Evolutionary conservation across 169 alveolate genomes (phyloP).

Genomic region (Cryptosporidium muris): DNA sequence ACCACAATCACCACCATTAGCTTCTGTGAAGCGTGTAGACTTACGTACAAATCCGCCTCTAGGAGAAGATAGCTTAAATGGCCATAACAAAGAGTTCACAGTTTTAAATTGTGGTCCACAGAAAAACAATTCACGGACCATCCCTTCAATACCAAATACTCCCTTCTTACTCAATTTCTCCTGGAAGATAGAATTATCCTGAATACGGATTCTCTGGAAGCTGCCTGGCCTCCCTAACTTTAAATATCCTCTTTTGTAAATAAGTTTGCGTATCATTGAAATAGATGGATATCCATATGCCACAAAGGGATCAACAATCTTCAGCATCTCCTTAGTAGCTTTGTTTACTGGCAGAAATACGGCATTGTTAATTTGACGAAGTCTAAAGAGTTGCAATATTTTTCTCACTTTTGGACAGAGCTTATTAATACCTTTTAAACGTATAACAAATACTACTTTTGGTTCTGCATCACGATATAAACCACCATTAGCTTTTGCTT

Average conservation of each 20-base stretch:
- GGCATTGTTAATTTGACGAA: conserved; percentile 98
- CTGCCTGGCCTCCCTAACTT: conserved; percentile 78
- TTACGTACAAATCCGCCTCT: conserved; percentile 97
- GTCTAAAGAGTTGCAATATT: conserved; percentile 94
- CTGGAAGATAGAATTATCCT: conserved; percentile 87
- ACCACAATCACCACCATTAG: conserved; percentile 96
- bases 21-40: conserved; percentile 95
- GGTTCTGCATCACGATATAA: conserved; percentile 90
- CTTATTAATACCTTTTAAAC: conserved; percentile 97
- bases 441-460: conserved; percentile 93
- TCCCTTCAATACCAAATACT: conserved; percentile 95
- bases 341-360: conserved; percentile 95
- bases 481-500: conserved; percentile 83
- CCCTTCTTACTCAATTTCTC: conserved; percentile 83
- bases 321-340: conserved; percentile 97
- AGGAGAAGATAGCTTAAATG: conserved; percentile 97
- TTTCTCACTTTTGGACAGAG: conserved; percentile 95
- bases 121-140: conserved; percentile 96
- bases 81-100: conserved; percentile 98
- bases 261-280: conserved; percentile 91
- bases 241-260: conserved; percentile 98
- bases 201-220: conserved; percentile 90
- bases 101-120: conserved; percentile 99
- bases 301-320: conserved; percentile 94
- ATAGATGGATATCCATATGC: conserved; percentile 97